Conservation (phyloP, 495 filamentous ascomycete genomes). For the Alectoria sarmentosa region DNA sequence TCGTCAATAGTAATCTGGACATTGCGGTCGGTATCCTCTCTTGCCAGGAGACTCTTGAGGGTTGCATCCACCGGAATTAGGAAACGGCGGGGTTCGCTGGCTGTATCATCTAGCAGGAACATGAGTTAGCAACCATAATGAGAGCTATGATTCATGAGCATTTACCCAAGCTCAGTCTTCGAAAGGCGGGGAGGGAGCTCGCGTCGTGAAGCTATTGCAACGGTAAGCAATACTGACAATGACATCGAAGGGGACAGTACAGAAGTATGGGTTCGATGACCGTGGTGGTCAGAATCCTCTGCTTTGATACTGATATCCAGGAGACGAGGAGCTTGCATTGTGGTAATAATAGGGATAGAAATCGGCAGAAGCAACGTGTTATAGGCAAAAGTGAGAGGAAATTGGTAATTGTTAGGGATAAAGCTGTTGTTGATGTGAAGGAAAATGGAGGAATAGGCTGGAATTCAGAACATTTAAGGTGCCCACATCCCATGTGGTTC, state of each 20-base stretch:
- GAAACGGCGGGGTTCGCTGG: conserved; percentile 17
- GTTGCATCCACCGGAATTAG: conserved; percentile 18
- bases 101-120: conserved; percentile 10
- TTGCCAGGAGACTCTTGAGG: conserved; percentile 12
- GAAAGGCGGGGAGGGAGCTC: conserved; percentile 10
- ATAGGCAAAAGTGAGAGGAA: neutral
- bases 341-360: conserved; percentile 8
- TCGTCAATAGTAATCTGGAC: conserved; percentile 97
- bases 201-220: conserved; percentile 6
- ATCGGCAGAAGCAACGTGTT: neutral
- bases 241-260: neutral
- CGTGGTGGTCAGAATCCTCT: conserved; percentile 5
- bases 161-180: conserved; percentile 15
- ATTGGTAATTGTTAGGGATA: neutral
- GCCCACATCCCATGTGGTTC: neutral
- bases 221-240: neutral
- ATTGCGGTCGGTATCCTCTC: conserved; percentile 84
- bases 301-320: conserved; percentile 8
- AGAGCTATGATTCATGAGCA: neutral
- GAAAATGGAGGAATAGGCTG: neutral
- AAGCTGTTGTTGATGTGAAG: neutral
- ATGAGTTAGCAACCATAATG: neutral
- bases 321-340: conserved; percentile 15
- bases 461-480: neutral
- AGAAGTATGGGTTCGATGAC: conserved; percentile 18